Conservation (phyloP, 2,329 filamentous ascomycete genomes). For the Phialophora verrucosa region DNA sequence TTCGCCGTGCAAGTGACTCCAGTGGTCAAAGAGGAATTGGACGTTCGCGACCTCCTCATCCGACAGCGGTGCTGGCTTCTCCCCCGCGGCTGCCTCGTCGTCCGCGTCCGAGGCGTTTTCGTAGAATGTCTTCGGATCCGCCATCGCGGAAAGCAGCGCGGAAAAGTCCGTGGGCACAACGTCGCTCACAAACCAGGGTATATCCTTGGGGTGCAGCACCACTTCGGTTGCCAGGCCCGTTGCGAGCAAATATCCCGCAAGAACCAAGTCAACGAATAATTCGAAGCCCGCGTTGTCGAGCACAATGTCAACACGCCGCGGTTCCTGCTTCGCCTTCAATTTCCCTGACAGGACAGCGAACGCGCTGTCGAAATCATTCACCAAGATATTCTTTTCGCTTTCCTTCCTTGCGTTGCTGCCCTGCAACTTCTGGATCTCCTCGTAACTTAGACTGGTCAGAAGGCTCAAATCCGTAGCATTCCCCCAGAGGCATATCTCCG, state of each 20-base stretch:
- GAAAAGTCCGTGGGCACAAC: conserved; percentile 85
- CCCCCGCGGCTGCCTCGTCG: conserved; percentile 56
- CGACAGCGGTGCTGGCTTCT: conserved; percentile 66
- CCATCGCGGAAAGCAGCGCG: conserved; percentile 80
- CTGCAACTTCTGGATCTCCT: conserved; percentile 96
- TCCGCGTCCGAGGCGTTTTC: conserved; percentile 72
- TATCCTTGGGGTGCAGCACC: conserved; percentile 88
- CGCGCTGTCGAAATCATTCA: conserved; percentile 78
- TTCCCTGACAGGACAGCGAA: conserved; percentile 72
- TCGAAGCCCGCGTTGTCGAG: conserved; percentile 98
- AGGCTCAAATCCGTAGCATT: conserved; percentile 45
- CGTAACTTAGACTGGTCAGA: conserved; percentile 42
- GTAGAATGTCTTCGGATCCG: conserved; percentile 79
- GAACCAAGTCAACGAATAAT: conserved; percentile 90
- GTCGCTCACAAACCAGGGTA: conserved; percentile 98
- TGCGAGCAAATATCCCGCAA: conserved; percentile 87
- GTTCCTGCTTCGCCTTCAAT: conserved; percentile 62
- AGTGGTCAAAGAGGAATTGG: conserved; percentile 78
- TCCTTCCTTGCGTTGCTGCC: conserved; percentile 83
- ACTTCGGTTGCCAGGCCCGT: conserved; percentile 83
- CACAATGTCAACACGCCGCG: conserved; percentile 87
- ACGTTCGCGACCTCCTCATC: conserved; percentile 72
- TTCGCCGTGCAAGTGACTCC: conserved; percentile 78
- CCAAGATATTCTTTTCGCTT: conserved; percentile 87
- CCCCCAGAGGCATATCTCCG: conserved; percentile 45